phyloP scores from a whole-genome alignment of 345 rosid genomes.

The Linum trigynum region DNA sequence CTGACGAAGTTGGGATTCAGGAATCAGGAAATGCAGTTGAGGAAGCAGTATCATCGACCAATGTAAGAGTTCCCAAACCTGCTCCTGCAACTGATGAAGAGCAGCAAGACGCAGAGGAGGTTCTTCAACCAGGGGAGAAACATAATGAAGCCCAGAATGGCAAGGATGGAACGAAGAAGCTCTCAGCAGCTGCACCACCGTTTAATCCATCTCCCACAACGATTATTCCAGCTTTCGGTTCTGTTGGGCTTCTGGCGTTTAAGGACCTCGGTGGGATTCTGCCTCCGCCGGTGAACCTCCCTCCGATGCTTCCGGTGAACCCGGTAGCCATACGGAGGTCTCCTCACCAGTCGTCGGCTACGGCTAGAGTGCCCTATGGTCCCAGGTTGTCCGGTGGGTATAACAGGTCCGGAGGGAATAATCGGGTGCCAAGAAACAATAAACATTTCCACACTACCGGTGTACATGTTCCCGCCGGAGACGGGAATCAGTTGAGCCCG shows the following conservation, averaged over 20 bases:
- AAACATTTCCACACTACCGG: conserved; percentile 38
- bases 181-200: conserved; percentile 95
- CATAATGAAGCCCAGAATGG: conserved; percentile 51
- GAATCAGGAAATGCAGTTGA: conserved; percentile 23
- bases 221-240: conserved; percentile 63
- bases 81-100: conserved; percentile 16
- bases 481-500: conserved; percentile 46
- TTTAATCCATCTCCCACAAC: conserved; percentile 55
- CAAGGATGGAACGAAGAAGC: conserved; percentile 74
- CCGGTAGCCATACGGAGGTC: conserved; percentile 47
- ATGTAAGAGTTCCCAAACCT: conserved; percentile 21
- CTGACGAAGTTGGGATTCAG: no score
- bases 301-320: conserved; percentile 68
- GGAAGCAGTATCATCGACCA: conserved; percentile 18
- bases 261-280: conserved; percentile 82
- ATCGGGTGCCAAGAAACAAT: conserved; percentile 53
- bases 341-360: conserved; percentile 74
- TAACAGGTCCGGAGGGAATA: conserved; percentile 54
- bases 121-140: conserved; percentile 30
- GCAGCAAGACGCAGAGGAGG: no score
- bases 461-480: conserved; percentile 36
- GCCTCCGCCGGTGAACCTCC: conserved; percentile 80
- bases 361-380: conserved; percentile 94
- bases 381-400: conserved; percentile 87
- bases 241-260: conserved; percentile 60